A percentile compares a stretch with the other conserved stretches of the same genome.
Conservation (phyloP, 441 rosid species). For the Omphalea diandra region DNA sequence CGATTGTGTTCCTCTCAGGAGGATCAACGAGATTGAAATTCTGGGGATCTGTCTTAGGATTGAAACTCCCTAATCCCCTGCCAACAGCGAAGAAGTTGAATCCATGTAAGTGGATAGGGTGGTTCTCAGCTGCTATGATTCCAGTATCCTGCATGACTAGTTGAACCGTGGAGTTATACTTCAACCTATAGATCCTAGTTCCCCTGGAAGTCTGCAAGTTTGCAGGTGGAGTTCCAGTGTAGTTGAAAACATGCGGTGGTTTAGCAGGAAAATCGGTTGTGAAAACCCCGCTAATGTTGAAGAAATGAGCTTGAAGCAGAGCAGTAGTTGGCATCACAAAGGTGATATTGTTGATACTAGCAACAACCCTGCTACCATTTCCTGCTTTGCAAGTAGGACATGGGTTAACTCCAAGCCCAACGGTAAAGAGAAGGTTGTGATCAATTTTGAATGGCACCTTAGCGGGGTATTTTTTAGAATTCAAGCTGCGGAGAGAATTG, state of each 20-base stretch:
- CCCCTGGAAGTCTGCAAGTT: constrained; percentile 67
- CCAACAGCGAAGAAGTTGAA: constrained; percentile 78
- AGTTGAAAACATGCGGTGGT: constrained; percentile 67
- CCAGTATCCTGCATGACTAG: constrained; percentile 86
- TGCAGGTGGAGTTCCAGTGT: constrained; percentile 50
- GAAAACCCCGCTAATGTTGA: constrained; percentile 68
- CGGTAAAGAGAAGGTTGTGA: constrained; percentile 65
- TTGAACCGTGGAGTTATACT: constrained; percentile 73
- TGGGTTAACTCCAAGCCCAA: constrained; percentile 67
- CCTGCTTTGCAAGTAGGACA: constrained; percentile 74
- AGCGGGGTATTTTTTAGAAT: constrained; percentile 69
- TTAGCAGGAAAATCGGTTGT: constrained; percentile 73
- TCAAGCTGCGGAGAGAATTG: constrained; percentile 65
- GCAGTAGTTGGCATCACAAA: constrained; percentile 82
- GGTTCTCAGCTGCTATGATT: constrained; percentile 66
- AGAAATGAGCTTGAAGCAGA: constrained; percentile 77
- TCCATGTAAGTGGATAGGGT: constrained; percentile 88
- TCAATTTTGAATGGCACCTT: constrained; percentile 61
- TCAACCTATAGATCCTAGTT: constrained; percentile 60
- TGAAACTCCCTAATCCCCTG: constrained; percentile 68
- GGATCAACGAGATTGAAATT: constrained; percentile 84
- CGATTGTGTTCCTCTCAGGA: constrained; percentile 86
- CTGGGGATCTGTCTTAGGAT: constrained; percentile 54
- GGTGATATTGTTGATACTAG: constrained; percentile 75
- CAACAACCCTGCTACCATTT: constrained; percentile 69